A percentile compares a stretch with the other conserved stretches of the same genome.
Conservation (phyloP, 768 basidiomycete species). For the Hortiboletus campestris region DNA sequence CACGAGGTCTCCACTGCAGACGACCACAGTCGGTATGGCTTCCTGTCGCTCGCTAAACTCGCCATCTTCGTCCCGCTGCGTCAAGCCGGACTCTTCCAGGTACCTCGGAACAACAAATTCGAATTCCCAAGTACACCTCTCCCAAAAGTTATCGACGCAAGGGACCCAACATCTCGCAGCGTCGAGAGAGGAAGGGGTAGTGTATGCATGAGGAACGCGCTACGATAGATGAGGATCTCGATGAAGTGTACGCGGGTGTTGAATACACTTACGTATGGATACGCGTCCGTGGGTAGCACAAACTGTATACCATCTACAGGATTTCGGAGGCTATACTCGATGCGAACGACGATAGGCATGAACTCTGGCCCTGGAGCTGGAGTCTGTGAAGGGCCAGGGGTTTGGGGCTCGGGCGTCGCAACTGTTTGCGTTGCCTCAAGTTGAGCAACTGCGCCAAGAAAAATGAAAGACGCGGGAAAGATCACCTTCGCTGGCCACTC, state of each 20-base stretch:
- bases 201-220: constrained; percentile 93
- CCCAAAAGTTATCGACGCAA: constrained; percentile 92
- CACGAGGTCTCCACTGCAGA: constrained; percentile 92
- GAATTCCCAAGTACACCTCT: constrained; percentile 97
- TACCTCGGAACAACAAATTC: constrained; percentile 91
- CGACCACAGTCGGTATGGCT: constrained; percentile 76
- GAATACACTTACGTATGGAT: constrained; percentile 69
- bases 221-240: constrained; percentile 33
- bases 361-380: constrained; percentile 57
- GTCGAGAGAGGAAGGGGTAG: constrained; percentile 83
- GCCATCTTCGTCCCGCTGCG: constrained; percentile 38
- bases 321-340: constrained; percentile 79
- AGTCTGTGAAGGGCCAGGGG: constrained; percentile 45
- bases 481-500: constrained; percentile 58
- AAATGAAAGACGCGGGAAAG: neutral
- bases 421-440: constrained; percentile 35
- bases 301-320: constrained; percentile 86
- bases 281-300: constrained; percentile 74
- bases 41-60: constrained; percentile 51
- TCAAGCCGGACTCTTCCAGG: constrained; percentile 53
- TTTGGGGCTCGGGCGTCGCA: constrained; percentile 82
- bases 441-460: constrained; percentile 6
- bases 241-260: neutral
- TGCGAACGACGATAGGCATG: constrained; percentile 69
- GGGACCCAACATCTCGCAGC: constrained; percentile 99